Evolutionary conservation across 345 rosid species (phyloP).

Genomic region (Brassica nigra): DNA sequence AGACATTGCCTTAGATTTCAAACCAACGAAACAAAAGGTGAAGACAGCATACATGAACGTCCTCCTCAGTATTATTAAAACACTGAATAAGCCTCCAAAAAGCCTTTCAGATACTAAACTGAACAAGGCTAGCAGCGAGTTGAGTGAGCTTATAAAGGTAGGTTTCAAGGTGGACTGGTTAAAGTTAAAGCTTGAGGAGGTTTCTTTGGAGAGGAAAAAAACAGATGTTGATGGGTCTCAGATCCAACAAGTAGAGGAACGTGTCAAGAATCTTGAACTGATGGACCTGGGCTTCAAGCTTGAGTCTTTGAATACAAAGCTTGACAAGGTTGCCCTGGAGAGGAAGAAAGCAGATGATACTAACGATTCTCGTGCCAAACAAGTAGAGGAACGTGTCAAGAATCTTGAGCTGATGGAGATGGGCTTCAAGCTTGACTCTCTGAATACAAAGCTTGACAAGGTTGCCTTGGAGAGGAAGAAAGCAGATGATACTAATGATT

Average conservation of each 20-base stretch:
- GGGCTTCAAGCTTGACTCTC: neutral
- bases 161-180: neutral
- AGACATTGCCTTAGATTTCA: neutral
- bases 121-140: neutral
- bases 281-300: neutral
- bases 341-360: neutral
- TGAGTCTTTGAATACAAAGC: neutral
- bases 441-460: neutral
- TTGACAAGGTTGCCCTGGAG: neutral
- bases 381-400: neutral
- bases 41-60: constrained; percentile 20
- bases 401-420: neutral
- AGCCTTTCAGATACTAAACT: constrained; percentile 12
- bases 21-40: neutral
- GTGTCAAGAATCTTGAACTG: neutral
- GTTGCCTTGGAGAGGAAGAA: neutral
- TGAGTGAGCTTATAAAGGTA: constrained; percentile 8
- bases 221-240: neutral
- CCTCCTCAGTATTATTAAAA: neutral
- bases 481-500: neutral
- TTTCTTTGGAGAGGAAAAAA: no score
- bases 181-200: neutral
- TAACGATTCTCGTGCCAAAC: neutral
- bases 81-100: neutral
- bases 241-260: neutral